These are phyloP conservation scores for Arthrobotrys sinensis DNA, from an alignment of 2,329 filamentous ascomycete genomes.

Conservation along the genomic window DNA sequence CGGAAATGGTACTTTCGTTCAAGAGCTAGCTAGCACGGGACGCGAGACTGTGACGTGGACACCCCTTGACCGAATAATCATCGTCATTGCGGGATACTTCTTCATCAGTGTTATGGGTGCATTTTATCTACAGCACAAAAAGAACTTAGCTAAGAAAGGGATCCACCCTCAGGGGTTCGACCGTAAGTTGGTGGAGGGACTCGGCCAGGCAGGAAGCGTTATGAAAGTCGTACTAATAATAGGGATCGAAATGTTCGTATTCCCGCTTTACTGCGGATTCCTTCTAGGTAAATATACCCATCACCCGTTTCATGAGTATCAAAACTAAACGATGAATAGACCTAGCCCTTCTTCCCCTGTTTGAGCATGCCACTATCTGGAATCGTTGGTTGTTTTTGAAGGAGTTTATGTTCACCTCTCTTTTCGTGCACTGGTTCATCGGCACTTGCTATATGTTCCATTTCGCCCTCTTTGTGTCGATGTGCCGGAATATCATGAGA, in stretches of 20 bases:
- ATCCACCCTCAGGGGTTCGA: slow-evolving; percentile 75
- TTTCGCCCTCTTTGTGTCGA: slow-evolving; percentile 97
- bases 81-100: slow-evolving; percentile 84
- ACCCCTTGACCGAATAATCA: slow-evolving; percentile 74
- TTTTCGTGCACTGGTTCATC: slow-evolving; percentile 98
- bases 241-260: slow-evolving; percentile 98
- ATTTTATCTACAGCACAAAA: slow-evolving; percentile 82
- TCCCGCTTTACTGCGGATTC: slow-evolving; percentile 94
- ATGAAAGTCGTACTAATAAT: slow-evolving; percentile 99
- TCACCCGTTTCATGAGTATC: background rate
- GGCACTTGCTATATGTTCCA: slow-evolving; percentile 99
- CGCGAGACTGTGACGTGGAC: slow-evolving; percentile 67
- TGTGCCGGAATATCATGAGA: slow-evolving; percentile 98
- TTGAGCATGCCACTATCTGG: slow-evolving; percentile 82
- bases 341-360: slow-evolving; percentile 87
- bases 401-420: slow-evolving; percentile 85
- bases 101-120: slow-evolving; percentile 82
- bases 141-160: slow-evolving; percentile 66
- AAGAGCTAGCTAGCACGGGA: slow-evolving; percentile 17
- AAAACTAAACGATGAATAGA: slow-evolving; percentile 70
- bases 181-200: slow-evolving; percentile 82
- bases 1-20: slow-evolving; percentile 39
- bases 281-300: slow-evolving; percentile 73
- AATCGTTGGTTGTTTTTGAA: slow-evolving; percentile 84
- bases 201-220: slow-evolving; percentile 95